phyloP scores from a whole-genome alignment of 495 filamentous ascomycete genomes.

The Penicillium paxilli region DNA sequence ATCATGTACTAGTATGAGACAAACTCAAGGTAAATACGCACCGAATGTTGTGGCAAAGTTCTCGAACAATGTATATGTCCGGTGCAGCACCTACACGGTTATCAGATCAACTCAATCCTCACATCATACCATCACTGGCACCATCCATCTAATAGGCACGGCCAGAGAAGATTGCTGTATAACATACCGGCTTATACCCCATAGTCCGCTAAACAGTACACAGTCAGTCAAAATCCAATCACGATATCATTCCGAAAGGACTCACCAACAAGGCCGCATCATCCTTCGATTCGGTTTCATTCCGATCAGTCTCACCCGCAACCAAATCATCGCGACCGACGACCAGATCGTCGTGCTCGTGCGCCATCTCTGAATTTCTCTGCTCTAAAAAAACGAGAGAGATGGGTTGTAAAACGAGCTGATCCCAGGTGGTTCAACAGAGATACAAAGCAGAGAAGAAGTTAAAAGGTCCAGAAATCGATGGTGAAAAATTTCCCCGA shows the following conservation, averaged over 20 bases:
- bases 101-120: constrained; percentile 3
- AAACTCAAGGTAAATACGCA: constrained; percentile 20
- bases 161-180: too few relatives aligned
- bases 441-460: not conserved
- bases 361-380: constrained; percentile 14
- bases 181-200: constrained; percentile 51
- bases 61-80: constrained; percentile 51
- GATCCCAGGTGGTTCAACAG: too few relatives aligned
- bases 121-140: not conserved
- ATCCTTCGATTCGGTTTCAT: constrained; percentile 33
- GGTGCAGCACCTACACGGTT: constrained; percentile 43
- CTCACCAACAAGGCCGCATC: constrained; percentile 47
- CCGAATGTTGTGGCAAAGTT: constrained; percentile 58
- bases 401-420: not conserved
- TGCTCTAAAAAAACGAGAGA: not conserved
- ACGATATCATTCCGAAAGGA: not conserved
- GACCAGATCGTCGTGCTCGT: constrained; percentile 23
- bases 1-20: too few relatives aligned
- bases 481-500: not conserved
- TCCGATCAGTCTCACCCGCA: constrained; percentile 29
- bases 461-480: not conserved
- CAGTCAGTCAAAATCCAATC: constrained; percentile 11
- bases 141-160: too few relatives aligned
- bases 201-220: constrained; percentile 41
- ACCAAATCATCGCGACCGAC: constrained; percentile 26